A percentile compares a stretch with the other conserved stretches of the same genome.
These are phyloP conservation scores for Spergularia bocconei DNA, from an alignment of 148 eudicot genomes.

Conservation along the genomic window DNA sequence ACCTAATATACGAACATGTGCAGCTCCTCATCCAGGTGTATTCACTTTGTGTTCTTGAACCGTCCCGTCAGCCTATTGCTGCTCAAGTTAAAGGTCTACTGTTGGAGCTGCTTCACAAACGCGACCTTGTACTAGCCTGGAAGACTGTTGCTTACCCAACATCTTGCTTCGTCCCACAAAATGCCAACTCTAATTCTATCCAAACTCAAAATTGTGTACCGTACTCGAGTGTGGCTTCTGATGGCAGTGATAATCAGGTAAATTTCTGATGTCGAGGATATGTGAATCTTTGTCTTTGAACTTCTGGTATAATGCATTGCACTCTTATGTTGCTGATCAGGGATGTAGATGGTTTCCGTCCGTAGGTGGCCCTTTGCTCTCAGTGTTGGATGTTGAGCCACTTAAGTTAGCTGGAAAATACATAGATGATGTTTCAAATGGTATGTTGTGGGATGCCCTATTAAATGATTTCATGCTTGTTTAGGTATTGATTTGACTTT, in stretches of 20 bases:
- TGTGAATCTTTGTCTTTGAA: conserved; percentile 22
- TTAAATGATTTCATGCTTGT: conserved; percentile 8
- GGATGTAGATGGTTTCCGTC: conserved; percentile 50
- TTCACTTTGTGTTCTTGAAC: conserved; percentile 75
- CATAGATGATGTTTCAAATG: conserved; percentile 72
- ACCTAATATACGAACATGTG: conserved; percentile 81
- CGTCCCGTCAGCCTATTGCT: conserved; percentile 65
- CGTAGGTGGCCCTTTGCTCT: conserved; percentile 53
- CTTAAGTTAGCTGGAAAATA: conserved; percentile 65
- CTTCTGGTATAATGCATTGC: conserved; percentile 18
- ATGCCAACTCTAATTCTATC: conserved; percentile 36
- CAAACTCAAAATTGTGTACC: conserved; percentile 31
- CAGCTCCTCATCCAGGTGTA: conserved; percentile 90
- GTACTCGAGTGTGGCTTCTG: conserved; percentile 24
- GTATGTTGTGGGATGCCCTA: conserved; percentile 41
- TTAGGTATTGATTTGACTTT: conserved; percentile 7
- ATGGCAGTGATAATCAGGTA: conserved; percentile 36
- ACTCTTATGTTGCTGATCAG: conserved; percentile 28
- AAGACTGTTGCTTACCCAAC: conserved; percentile 60
- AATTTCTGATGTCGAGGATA: conserved; percentile 25
- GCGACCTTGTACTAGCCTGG: conserved; percentile 56
- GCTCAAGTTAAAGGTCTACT: conserved; percentile 64
- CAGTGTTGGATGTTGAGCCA: conserved; percentile 85
- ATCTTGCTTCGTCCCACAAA: conserved; percentile 47
- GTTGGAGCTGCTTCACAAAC: conserved; percentile 53